phyloP scores from a whole-genome alignment of 192 early-diverging fungal genomes.

The Entomortierella parvispora region DNA sequence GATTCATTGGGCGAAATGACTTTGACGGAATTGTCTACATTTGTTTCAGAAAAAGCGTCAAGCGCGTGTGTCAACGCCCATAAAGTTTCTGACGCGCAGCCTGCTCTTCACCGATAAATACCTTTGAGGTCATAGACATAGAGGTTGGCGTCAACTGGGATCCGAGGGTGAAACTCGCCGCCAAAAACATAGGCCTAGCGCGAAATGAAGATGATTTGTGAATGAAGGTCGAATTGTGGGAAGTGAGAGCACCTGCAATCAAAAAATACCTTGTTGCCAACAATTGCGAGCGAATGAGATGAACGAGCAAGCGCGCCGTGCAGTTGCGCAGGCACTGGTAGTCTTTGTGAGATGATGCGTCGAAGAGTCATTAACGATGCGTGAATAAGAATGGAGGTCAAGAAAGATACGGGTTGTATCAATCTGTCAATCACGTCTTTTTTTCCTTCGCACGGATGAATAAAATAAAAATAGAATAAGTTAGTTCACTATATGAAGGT shows the following conservation, averaged over 20 bases:
- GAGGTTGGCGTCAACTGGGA: constrained; percentile 33
- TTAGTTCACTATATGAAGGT: too few species aligned
- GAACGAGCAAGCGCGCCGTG: constrained; percentile 2
- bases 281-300: constrained; percentile 12
- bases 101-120: not conserved
- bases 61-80: not conserved
- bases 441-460: too few species aligned
- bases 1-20: constrained; percentile 7
- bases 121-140: constrained; percentile 37
- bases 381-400: too few species aligned
- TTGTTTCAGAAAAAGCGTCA: not conserved
- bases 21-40: not conserved
- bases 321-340: not conserved
- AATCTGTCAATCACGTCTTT: too few species aligned
- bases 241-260: not conserved
- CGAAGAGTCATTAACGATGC: constrained; percentile 12
- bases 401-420: too few species aligned
- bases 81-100: not conserved
- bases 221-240: not conserved
- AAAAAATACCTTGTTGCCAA: constrained; percentile 9
- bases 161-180: constrained; percentile 27
- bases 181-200: constrained; percentile 31
- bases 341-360: constrained; percentile 16
- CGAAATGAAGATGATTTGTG: not conserved
- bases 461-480: too few species aligned